Base-by-base conservation (phyloP, 2,329 filamentous ascomycete genomes). In the Dactylellina leptospora region DNA sequence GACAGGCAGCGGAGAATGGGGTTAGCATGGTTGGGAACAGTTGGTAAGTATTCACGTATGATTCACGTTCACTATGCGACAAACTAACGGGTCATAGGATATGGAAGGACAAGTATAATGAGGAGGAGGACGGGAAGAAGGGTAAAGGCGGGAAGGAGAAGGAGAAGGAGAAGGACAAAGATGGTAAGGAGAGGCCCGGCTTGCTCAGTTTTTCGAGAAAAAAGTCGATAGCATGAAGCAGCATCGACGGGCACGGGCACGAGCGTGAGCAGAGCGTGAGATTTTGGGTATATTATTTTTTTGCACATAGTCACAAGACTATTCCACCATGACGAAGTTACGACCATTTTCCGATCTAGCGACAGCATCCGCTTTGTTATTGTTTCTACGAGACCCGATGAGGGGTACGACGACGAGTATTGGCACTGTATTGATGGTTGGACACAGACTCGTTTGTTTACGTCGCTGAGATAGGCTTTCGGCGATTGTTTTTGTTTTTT, bases 11-110 rank as follows among this genome's bases (percentile, higher is more conserved):
- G 79, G 88, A 89, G 22, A 95, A 95, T 81, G 95, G 95, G 4
- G 93, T 97, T 84, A 96, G 88, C 80, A 97, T 97, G 92, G 90
- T 96, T 63, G 95, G 95, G 61, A 97, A 97, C 79, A 97, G 92
- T 83, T 99, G 95, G 93, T 96, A 84, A 79, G 91, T 85, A 64
- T 23, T 16, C 16, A 5, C 16, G 20, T 28, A 54, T 71, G 42
- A 9, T 45, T 22, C 40, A 45, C 10, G 11, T 22, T 45, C n/a
- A 22, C 18, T 18, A n/a, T 73, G 36, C 73, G 47, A 6, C 68
- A 74, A 20, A 69, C 62, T 59, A 20, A 45, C 38, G 54, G 10
- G 45, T 50, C 8, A 38, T 66, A 96, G 92, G 93, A 97, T 97
- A 76, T 93, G 97, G 83, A 97, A 97, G 80, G 82, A 92, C 64